Evolutionary conservation across 441 rosid species (phyloP).

Genomic region (Aquilaria agallochum): DNA sequence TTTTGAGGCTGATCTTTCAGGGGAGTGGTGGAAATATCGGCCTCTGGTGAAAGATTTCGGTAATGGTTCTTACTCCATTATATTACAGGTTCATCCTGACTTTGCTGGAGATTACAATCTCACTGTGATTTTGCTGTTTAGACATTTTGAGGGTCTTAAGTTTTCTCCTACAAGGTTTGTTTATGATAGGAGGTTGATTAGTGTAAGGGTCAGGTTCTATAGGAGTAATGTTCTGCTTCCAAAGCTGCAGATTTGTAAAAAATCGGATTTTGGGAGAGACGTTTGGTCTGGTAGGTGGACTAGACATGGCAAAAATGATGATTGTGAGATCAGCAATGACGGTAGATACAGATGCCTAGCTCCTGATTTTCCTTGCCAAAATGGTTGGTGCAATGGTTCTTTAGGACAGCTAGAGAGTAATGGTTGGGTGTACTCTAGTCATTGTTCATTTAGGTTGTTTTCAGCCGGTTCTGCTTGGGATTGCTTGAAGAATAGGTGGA

Average conservation of each 20-base stretch:
- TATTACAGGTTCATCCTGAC: slow-evolving; percentile 82
- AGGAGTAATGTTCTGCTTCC: slow-evolving; percentile 36
- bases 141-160: slow-evolving; percentile 73
- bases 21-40: slow-evolving; percentile 76
- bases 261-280: slow-evolving; percentile 51
- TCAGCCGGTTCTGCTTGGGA: slow-evolving; percentile 59
- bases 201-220: slow-evolving; percentile 33
- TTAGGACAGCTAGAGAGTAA: slow-evolving; percentile 77
- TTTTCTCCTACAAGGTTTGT: slow-evolving; percentile 56
- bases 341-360: slow-evolving; percentile 75
- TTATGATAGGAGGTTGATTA: slow-evolving; percentile 42
- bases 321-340: slow-evolving; percentile 53
- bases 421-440: slow-evolving; percentile 88
- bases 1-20: slow-evolving; percentile 80
- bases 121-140: slow-evolving; percentile 61
- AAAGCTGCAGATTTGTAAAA: slow-evolving; percentile 37
- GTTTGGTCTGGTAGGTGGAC: slow-evolving; percentile 88
- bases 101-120: slow-evolving; percentile 67
- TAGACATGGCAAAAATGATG: slow-evolving; percentile 59
- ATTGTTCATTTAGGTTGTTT: slow-evolving; percentile 68
- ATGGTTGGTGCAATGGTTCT: slow-evolving; percentile 77
- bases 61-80: slow-evolving; percentile 64
- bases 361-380: slow-evolving; percentile 49
- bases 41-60: slow-evolving; percentile 73
- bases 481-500: slow-evolving; percentile 68